Evolutionary conservation across 2,329 filamentous ascomycete species (phyloP), one percentile per base, ranked within the genome.

Genomic region (Fusarium chuoi): DNA sequence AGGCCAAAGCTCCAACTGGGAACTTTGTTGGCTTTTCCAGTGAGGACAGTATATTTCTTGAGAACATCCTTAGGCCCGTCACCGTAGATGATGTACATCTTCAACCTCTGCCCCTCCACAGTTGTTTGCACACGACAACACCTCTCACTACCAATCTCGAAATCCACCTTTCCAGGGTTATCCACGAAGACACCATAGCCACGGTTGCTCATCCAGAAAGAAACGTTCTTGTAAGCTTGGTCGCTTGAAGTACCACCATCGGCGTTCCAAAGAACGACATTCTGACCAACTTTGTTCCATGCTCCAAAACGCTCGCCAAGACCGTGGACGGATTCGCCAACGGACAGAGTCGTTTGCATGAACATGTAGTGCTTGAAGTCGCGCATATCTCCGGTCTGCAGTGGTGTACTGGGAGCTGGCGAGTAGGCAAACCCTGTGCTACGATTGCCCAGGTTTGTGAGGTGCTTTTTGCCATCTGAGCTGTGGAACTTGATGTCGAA

Each of bases 161-260:
- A 84, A 64, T 93, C 92, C 11, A 94, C 89, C 51, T 87, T 88
- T 28, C 92, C 92, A 0, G 92, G 87, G 11, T 90, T 89, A 78
- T 94, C 92, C 67, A 95, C 89, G 78, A 95, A 94, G 38, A 95
- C 85, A 26, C 93, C 93, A 79, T 95, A 95, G 1, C 93, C 93
- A n/a, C 88, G 86, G 18, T 89, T 93, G 78, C 89, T 92, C 73
- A 93, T 83, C 87, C 89, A 93, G 80, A 93, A 92, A 1, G 89
- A 88, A 6, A 93, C 82, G 78, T 93, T 93, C 83, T 93, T 93
- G 82, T 93, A 93, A 2, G 91, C 90, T 79, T 93, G 91, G 62
- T 93, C 91, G 72, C 88, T 91, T 0, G 88, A 91, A 0, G 91
- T 93, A 15, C 91, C 91, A 11, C 89, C 89, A 74, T 91, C 89